Evolutionary conservation across 176 grass and related monocot genomes (phyloP).

Genomic region (Oryza rufipogon): DNA sequence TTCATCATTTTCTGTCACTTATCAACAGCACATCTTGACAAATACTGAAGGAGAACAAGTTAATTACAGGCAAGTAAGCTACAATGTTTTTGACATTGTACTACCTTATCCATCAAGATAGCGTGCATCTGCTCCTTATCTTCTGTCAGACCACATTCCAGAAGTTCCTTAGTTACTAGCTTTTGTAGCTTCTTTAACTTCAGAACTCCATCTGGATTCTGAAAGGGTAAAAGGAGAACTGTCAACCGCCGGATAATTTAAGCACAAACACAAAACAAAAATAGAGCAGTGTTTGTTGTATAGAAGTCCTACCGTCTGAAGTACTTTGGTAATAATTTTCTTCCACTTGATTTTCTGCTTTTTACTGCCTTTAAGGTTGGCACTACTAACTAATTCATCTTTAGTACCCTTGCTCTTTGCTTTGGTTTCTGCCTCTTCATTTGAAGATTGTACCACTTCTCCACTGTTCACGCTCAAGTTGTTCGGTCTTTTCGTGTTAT

Average conservation of each 20-base stretch:
- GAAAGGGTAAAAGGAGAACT: constrained; percentile 8
- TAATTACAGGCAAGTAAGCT: neutral
- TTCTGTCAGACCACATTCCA: constrained; percentile 55
- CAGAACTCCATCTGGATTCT: constrained; percentile 74
- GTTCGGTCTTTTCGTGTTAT: constrained; percentile 40
- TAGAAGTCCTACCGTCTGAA: constrained; percentile 54
- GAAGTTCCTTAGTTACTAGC: constrained; percentile 59
- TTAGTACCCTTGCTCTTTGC: constrained; percentile 49
- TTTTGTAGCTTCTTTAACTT: constrained; percentile 91
- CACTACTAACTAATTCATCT: constrained; percentile 22
- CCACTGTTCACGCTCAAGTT: constrained; percentile 4
- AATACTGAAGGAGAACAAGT: neutral
- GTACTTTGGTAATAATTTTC: constrained; percentile 74
- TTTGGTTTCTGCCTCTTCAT: constrained; percentile 39
- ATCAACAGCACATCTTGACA: neutral
- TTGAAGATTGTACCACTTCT: constrained; percentile 57
- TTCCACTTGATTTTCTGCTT: constrained; percentile 87
- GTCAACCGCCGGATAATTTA: neutral
- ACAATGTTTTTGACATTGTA: neutral
- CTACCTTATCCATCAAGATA: constrained; percentile 80
- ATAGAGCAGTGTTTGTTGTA: neutral
- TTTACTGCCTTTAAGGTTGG: constrained; percentile 36
- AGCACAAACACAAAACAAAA: constrained; percentile 14
- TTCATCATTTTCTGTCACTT: neutral
- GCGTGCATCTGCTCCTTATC: constrained; percentile 65